A percentile compares a stretch with the other conserved stretches of the same genome.
Conservation (phyloP, 2,329 filamentous ascomycete genomes). For the Nothophaeocryptopus gaeumannii region DNA sequence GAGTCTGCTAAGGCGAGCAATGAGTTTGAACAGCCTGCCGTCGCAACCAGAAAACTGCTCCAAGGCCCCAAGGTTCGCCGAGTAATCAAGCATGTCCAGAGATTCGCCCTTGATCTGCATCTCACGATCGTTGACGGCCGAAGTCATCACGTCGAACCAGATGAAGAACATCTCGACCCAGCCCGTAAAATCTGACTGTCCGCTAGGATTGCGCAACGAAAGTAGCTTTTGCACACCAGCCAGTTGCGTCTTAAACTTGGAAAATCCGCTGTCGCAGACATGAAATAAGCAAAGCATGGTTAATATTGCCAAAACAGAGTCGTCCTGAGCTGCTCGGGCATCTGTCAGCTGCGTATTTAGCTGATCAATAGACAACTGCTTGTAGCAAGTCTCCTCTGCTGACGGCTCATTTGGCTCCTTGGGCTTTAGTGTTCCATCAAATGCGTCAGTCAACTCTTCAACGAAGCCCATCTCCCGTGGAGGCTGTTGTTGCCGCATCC, state of each 20-base stretch:
- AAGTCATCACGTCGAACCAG: slow-evolving; percentile 90
- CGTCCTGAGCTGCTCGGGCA: slow-evolving; percentile 69
- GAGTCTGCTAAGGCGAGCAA: slow-evolving; percentile 77
- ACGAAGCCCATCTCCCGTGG: slow-evolving; percentile 32
- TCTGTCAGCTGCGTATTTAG: slow-evolving; percentile 83
- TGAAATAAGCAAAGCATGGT: slow-evolving; percentile 87
- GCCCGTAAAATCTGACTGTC: slow-evolving; percentile 64
- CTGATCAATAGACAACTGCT: slow-evolving; percentile 76
- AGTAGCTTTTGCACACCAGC: slow-evolving; percentile 90
- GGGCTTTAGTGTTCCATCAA: slow-evolving; percentile 27
- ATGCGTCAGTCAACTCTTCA: slow-evolving; percentile 30
- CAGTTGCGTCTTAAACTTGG: slow-evolving; percentile 90
- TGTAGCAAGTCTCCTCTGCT: slow-evolving; percentile 77
- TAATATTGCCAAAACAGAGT: slow-evolving; percentile 83
- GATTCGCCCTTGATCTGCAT: slow-evolving; percentile 67
- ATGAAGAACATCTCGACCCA: slow-evolving; percentile 95
- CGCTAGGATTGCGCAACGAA: slow-evolving; percentile 64
- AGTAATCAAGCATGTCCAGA: slow-evolving; percentile 62
- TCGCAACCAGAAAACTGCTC: slow-evolving; percentile 90
- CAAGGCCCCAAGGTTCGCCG: slow-evolving; percentile 66
- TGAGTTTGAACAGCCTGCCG: slow-evolving; percentile 77
- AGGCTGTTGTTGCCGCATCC: slow-evolving; percentile 72
- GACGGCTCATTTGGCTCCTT: slow-evolving; percentile 56
- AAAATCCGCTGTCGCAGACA: slow-evolving; percentile 88
- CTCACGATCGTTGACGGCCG: slow-evolving; percentile 87